A percentile compares a stretch with the other conserved stretches of the same genome.
Evolutionary conservation across 176 grass and related monocot genomes (phyloP).

Genomic region (Avena sativa): DNA sequence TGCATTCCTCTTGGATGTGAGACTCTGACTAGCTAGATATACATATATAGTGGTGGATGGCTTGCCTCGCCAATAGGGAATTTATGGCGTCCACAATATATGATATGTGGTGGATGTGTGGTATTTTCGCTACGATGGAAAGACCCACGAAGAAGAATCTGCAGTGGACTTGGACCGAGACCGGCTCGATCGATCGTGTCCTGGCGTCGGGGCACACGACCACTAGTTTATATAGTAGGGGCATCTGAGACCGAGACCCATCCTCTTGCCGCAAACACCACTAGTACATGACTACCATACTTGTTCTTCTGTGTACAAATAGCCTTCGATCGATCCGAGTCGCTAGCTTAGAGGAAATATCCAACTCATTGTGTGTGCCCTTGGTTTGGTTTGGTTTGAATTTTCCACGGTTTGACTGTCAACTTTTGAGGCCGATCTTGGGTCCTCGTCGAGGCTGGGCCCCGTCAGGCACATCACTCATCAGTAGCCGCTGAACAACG

Average conservation of each 20-base stretch:
- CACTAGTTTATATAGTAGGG: background rate
- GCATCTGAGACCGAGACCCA: background rate
- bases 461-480: background rate
- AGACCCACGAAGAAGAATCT: constrained; percentile 1
- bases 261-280: background rate
- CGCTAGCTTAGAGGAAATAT: no score
- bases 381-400: background rate
- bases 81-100: background rate
- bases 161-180: constrained; percentile 32
- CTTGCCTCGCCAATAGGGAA: background rate
- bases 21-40: background rate
- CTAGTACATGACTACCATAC: no score
- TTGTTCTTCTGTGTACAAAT: no score
- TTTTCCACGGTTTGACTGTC: background rate
- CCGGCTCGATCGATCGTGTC: background rate
- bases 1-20: background rate
- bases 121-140: background rate
- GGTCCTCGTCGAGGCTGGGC: background rate
- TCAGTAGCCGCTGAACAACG: background rate
- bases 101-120: background rate
- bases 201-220: background rate
- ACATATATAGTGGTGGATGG: background rate
- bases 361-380: background rate
- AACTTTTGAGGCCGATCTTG: background rate
- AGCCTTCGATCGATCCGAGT: no score